Evolutionary conservation across 2,329 filamentous ascomycete genomes (phyloP).

Genomic region (Pseudogymnoascus sp.): DNA sequence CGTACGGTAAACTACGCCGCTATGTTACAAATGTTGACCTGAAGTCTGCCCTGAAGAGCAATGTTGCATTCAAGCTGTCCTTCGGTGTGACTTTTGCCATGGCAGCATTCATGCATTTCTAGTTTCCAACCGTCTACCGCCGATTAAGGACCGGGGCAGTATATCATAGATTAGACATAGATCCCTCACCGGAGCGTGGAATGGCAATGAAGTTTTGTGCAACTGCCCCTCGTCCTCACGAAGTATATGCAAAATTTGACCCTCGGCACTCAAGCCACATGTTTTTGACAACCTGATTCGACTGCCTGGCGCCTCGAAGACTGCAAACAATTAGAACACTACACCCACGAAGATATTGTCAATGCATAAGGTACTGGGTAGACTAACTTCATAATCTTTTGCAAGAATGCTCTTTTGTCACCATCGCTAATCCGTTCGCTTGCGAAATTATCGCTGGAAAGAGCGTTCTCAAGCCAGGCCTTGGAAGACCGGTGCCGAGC

Average conservation of each 20-base stretch:
- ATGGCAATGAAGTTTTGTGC: background rate
- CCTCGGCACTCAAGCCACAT: constrained; percentile 64
- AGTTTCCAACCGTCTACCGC: constrained; percentile 17
- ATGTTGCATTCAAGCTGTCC: constrained; percentile 37
- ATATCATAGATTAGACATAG: constrained; percentile 3
- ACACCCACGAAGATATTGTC: background rate
- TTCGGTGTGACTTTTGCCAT: constrained; percentile 68
- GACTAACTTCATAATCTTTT: constrained; percentile 55
- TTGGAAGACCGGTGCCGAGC: constrained; percentile 46
- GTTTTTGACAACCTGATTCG: constrained; percentile 59
- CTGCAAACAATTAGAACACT: constrained; percentile 28
- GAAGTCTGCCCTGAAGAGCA: constrained; percentile 29
- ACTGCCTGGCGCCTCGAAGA: constrained; percentile 54
- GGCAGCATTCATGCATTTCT: constrained; percentile 55
- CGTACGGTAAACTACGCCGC: constrained; percentile 33
- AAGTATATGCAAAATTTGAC: constrained; percentile 52
- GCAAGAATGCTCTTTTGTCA: constrained; percentile 57
- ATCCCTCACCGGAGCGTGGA: constrained; percentile 3
- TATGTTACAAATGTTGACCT: constrained; percentile 43
- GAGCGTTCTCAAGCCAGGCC: constrained; percentile 53
- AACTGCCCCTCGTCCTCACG: constrained; percentile 28
- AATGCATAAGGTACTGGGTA: background rate
- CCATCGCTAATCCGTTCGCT: constrained; percentile 48
- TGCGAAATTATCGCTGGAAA: constrained; percentile 42
- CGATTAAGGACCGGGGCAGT: background rate